phyloP scores from a whole-genome alignment of 2,329 filamentous ascomycete species.

The Cladosporium sp. region DNA sequence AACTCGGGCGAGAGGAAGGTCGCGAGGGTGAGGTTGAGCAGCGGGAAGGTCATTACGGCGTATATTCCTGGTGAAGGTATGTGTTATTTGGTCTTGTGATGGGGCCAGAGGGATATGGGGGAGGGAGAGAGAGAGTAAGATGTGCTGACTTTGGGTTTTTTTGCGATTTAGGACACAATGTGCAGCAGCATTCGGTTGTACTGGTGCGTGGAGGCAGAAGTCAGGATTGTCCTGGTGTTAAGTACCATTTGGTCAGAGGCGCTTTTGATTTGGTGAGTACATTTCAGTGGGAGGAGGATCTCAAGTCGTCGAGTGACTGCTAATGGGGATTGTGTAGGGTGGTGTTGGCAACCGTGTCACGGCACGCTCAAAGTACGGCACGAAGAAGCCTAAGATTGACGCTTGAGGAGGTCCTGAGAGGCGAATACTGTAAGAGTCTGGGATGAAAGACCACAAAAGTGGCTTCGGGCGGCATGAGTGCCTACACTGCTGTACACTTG shows the following conservation, averaged over 20 bases:
- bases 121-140: slow-evolving; percentile 5
- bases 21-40: slow-evolving; percentile 84
- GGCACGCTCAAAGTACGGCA: slow-evolving; percentile 93
- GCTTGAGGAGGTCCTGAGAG: background rate
- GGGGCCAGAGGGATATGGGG: background rate
- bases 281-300: background rate
- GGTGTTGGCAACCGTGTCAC: slow-evolving; percentile 83
- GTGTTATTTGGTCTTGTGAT: slow-evolving; percentile 23
- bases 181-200: slow-evolving; percentile 97
- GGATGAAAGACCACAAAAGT: background rate
- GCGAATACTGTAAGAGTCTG: background rate
- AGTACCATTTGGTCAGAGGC: slow-evolving; percentile 89
- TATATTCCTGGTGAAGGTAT: slow-evolving; percentile 92
- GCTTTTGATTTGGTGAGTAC: slow-evolving; percentile 84
- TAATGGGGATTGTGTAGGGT: slow-evolving; percentile 57
- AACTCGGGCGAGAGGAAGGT: slow-evolving; percentile 98
- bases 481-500: background rate
- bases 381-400: slow-evolving; percentile 94
- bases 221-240: slow-evolving; percentile 98
- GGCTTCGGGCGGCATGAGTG: background rate
- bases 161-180: slow-evolving; percentile 71
- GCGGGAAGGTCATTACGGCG: slow-evolving; percentile 81
- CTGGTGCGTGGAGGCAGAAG: slow-evolving; percentile 88
- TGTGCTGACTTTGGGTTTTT: background rate
- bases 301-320: background rate